Evolutionary conservation across 2,329 filamentous ascomycete genomes (phyloP).

Genomic region (Talaromyces sp.): DNA sequence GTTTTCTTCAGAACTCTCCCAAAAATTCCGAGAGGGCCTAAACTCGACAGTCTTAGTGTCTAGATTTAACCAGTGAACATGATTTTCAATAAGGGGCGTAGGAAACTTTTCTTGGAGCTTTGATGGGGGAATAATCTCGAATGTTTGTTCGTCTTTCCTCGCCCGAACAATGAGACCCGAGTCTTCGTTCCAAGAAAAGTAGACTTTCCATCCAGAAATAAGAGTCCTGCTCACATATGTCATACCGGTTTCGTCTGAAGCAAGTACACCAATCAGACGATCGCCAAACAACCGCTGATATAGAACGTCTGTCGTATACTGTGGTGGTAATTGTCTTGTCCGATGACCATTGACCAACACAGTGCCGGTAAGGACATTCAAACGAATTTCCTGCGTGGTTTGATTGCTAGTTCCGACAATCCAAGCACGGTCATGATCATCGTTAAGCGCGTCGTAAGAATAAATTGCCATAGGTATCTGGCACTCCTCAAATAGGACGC

Average conservation of each 20-base stretch:
- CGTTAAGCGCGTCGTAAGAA: no score
- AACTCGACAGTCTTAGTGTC: no score
- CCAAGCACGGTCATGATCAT: no score
- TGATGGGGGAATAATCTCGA: neutral
- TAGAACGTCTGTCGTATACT: slow-evolving; percentile 19
- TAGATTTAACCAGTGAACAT: slow-evolving; percentile 42
- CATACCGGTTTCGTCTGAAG: neutral
- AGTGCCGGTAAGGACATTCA: slow-evolving; percentile 29
- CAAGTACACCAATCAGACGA: neutral
- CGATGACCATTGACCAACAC: slow-evolving; percentile 29
- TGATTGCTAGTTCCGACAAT: no score
- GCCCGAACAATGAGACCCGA: neutral
- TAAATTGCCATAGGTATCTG: no score
- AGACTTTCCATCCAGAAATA: neutral
- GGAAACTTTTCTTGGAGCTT: slow-evolving; percentile 25
- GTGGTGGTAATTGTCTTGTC: slow-evolving; percentile 23
- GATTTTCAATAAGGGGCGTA: slow-evolving; percentile 33
- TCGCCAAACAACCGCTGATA: slow-evolving; percentile 9
- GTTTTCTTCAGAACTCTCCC: no score
- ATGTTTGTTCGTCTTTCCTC: neutral
- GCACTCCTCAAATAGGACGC: no score
- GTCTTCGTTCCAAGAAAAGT: neutral
- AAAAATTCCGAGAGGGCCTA: no score
- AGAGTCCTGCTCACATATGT: neutral
- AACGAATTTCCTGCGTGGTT: slow-evolving; percentile 16